Evolutionary conservation across 2,329 filamentous ascomycete species (phyloP), one percentile per base, ranked within the genome.

Genomic region (Trichoderma simmonsii): DNA sequence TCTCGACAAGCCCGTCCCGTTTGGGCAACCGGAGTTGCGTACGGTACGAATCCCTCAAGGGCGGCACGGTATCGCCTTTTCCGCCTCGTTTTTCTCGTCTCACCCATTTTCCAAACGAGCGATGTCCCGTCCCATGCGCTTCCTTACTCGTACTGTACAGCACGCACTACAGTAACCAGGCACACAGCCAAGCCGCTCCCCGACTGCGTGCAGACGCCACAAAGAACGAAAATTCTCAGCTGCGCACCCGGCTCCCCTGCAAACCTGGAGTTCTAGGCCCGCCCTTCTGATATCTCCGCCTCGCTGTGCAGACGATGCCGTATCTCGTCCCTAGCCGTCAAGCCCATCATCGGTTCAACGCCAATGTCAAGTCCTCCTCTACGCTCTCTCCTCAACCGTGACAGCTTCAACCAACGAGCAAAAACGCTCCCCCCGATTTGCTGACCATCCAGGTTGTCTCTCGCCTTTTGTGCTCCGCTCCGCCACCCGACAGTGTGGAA

Each of bases 401-500:
- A 70, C 43, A 61, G 67, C 26, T 24, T 30, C 57, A 62, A 24
- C 14, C 15, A 32, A 34, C 18, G 18, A 11, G 8, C 57, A 5
- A 67, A 39, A 2, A 39, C 32, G n/a, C n/a, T 6, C n/a, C 48
- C 48, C 43, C 48, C 43, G 11, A 54, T 48, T 28, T 48, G 54
- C 65, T 60, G 39, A 54, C 62, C 62, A 54, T 34, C 26, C 62
- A 65, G 26, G 32, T 48, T 43, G 39, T 43, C 39, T 43, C 24
- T 24, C 15, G 1, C 12, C 14, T 26, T 26, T 43, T 57, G 70
- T 71, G 62, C 70, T 71, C 70, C 70, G 70, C 70, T 71, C 62
- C 70, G 70, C 70, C 70, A 66, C 70, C 54, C 64, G 70, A 71
- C 60, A 67, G 63, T 54, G 62, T 62, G 70, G 70, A 72, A 72